These are phyloP conservation scores for Zhuliangozyma parablackwelliae DNA, from an alignment of 1,139 yeast species.

Conservation along the genomic window DNA sequence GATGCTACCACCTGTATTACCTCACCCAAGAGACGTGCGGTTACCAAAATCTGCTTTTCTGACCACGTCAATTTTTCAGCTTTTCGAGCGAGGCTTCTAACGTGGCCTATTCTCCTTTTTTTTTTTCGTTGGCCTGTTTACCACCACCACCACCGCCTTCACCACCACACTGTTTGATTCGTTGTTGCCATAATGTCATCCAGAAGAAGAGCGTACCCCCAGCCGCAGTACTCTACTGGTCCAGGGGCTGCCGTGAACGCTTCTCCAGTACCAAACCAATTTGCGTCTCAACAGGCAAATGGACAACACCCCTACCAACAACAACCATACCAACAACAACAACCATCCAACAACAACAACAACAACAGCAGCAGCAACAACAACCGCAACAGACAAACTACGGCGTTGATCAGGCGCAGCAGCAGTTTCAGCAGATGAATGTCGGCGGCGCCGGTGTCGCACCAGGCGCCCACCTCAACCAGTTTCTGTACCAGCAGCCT, in stretches of 20 bases:
- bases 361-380: conserved; percentile 6
- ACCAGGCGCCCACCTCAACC: neutral
- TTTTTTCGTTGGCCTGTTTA: no score
- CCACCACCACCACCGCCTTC: no score
- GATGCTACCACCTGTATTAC: no score
- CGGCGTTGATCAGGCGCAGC: conserved; percentile 35
- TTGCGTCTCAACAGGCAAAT: no score
- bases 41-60: no score
- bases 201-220: conserved; percentile 62
- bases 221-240: conserved; percentile 53
- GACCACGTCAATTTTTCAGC: neutral
- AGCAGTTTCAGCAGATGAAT: conserved; percentile 38
- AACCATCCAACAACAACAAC: conserved; percentile 8
- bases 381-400: conserved; percentile 4
- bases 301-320: no score
- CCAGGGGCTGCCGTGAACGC: conserved; percentile 7
- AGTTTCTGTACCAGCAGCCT: conserved; percentile 5
- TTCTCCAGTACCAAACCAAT: no score
- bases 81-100: neutral
- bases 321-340: conserved; percentile 7
- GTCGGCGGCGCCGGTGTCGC: conserved; percentile 16
- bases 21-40: no score
- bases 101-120: no score
- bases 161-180: no score
- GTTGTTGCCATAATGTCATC: conserved; percentile 20